Base-by-base conservation (phyloP, 23 red algal species). In the Agarophyton chilense region DNA sequence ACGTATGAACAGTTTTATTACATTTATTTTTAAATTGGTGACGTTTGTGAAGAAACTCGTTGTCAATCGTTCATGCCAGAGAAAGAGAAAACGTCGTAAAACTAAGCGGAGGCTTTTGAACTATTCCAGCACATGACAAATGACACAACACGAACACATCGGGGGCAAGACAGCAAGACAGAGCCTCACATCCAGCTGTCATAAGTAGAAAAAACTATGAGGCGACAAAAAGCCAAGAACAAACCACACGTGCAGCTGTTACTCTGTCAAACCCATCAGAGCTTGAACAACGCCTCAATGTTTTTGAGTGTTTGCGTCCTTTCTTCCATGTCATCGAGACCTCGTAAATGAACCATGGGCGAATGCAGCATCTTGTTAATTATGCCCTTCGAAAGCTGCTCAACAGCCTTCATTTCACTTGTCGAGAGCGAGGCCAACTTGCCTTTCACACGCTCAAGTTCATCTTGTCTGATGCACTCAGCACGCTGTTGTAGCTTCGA, bases 281-380 rank as follows among this genome's bases (percentile, higher is more conserved):
- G 76, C 21, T 89, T 88, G 73, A 98, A 98, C 70, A 98, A 74
- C 39, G 75, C 90, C 63, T 98, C 96, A 43, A 98, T 73, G 75
- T 84, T 95, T 52, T 72, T 61, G n/a, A 98, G 83, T 45, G 92
- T 94, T 71, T 92, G 77, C 1, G 81, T 81, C 12, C 96, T 72
- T 74, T 98, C 96, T 78, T 98, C 89, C 42, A 98, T 62, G 75
- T 98, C 96, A 66, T 94, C 86, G 16, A 95, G 57, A 51, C 92
- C 93, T 57, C 94, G 70, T 28, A 98, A 81, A 52, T 98, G 94
- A 52, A 90, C 89, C 92, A 98, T 93, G 0, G 96, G 96, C 0
- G 90, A 92, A 57, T 98, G 96, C 10, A 98, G 53, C 78, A 98
- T 88, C 93, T 98, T 98, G 89, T 92, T 93, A 38, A 98, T 92